Evolutionary conservation across 495 filamentous ascomycete species (phyloP), one percentile per base, ranked within the genome.

Genomic region (Talaromyces liani): DNA sequence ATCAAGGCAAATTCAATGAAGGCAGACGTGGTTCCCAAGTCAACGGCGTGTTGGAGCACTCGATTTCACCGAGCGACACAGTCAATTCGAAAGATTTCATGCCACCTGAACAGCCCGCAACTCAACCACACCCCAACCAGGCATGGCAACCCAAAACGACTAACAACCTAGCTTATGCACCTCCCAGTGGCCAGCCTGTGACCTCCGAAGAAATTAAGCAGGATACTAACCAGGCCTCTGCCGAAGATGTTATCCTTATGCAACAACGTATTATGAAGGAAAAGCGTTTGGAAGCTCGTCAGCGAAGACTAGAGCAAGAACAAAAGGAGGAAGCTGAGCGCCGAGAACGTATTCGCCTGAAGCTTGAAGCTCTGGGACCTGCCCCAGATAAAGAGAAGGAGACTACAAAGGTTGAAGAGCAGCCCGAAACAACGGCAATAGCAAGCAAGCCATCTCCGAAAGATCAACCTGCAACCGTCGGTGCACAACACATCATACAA

Each of bases 261-360:
- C 94, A 98, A 71, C 87, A 92, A 72, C 85, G 85, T 51, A 78
- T 96, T 16, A 98, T 98, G 94, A 87, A 85, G 60, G 89, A 93
- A 68, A 87, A 87, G 60, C 82, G 88, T 24, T 83, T 94, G 67
- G 76, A 87, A 62, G 92, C 91, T 10, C 87, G 87, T 66, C 89
- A 90, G 72, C 87, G 93, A 53, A 83, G 87, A 64, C 71, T 87
- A 62, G 92, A 97, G 63, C 83, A 94, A 68, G 93, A 97, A 67
- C 89, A 87, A 39, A 82, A 79, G 60, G 89, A 93, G 69, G 91
- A 94, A 70, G 87, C 88, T 12, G 94, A 82, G 20, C 87, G 83
- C 65, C 84, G 86, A 66, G 93, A 96, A 71, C 83, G 94, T 51
- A 91, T 98, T 66, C 83, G 87, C 33, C 80, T 90, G 66, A 96